Evolutionary conservation across 805 yeast genomes (phyloP), one percentile per base, ranked within the genome.

Genomic region (Kodamaea leandrae): DNA sequence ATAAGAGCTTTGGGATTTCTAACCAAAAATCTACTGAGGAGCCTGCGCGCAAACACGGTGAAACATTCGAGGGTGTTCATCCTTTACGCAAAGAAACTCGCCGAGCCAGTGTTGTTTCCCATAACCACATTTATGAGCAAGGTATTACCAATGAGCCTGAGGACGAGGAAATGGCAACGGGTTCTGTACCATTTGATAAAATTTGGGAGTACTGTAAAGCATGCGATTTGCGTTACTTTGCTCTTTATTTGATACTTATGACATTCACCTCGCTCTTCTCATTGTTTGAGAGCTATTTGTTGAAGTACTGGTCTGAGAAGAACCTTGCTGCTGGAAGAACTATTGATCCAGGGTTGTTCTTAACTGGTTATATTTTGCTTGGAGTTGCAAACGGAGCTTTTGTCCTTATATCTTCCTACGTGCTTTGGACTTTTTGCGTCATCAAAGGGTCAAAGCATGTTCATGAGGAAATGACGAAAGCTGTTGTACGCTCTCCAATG

Each of bases 241-340:
- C 33, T 72, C 78, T 15, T 46, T 64, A 32, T 15, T 18, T 38
- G 18, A 52, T 4, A 78, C 81, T 32, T 70, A 72, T 32, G 18
- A 55, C 24, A 36, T 66, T 54, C 77, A 32, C 41, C 10, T 32
- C 41, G 9, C 4, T 32, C 9, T 14, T 38, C 12, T 16, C 32
- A 3, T 46, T 50, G 45, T 64, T 46, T 49, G 77, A 78, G 35
- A 79, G 76, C 52, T 78, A 78, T 54, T 79, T 86, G 83, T 65
- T 83, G 49, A 82, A 81, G 48, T 66, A 73, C 45, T 83, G 90
- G 90, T 76, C 88, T 1, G 86, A 82, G 50, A 47, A n/a, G n/a
- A n/a, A 12, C 7, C 13, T 27, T 12, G 30, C 30, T 14, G 30
- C 30, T 3, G 30, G 30, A 5, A 27, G 15, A n/a, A n/a, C n/a